Evolutionary conservation across 257 asterid genomes (phyloP).

Genomic region (Petunia secreta): DNA sequence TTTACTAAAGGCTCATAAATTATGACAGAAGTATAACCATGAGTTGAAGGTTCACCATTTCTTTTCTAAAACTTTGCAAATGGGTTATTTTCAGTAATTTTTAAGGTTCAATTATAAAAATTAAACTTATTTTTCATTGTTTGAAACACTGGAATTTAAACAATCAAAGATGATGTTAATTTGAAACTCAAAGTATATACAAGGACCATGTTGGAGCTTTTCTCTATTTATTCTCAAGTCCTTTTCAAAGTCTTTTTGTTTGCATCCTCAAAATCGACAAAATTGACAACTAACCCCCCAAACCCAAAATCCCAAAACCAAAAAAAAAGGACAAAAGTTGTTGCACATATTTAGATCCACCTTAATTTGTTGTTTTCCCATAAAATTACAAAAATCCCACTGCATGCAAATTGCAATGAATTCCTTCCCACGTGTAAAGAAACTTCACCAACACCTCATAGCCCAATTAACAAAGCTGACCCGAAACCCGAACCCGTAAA

Average conservation of each 20-base stretch:
- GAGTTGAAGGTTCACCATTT: not conserved
- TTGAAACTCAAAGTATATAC: not conserved
- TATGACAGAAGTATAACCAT: too few species aligned
- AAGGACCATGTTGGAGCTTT: not conserved
- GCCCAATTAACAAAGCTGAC: not conserved
- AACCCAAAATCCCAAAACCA: too few species aligned
- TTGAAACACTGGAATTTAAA: not conserved
- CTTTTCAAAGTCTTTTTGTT: slow-evolving; percentile 2
- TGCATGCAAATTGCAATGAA: not conserved
- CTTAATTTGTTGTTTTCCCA: not conserved
- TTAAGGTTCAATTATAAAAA: too few species aligned
- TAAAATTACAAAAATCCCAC: not conserved
- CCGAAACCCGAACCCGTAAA: not conserved
- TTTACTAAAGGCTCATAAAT: not conserved
- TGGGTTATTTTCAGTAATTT: too few species aligned
- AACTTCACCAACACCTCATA: too few species aligned
- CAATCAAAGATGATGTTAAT: not conserved
- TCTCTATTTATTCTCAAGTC: not conserved
- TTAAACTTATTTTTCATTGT: not conserved
- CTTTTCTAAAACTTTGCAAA: not conserved
- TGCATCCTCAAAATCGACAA: not conserved
- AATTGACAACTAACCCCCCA: not conserved
- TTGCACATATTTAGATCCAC: not conserved
- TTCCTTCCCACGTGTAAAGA: not conserved
- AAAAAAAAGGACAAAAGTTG: slow-evolving; percentile 8